A percentile compares a stretch with the other conserved stretches of the same genome.
These are phyloP conservation scores for Boletus subparvulus DNA, from an alignment of 768 basidiomycete species.

Conservation along the genomic window DNA sequence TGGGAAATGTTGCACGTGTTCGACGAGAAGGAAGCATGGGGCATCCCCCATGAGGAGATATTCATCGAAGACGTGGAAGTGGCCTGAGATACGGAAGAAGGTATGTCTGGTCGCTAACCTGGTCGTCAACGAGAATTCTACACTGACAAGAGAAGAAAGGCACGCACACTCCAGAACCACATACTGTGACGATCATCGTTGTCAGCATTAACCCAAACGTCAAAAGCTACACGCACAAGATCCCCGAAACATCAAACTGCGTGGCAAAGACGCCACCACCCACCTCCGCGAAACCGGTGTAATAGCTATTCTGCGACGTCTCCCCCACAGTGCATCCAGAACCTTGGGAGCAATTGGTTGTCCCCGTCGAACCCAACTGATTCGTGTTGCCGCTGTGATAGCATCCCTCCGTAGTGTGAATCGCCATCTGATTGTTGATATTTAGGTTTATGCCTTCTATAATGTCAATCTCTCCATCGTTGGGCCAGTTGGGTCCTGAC, in stretches of 20 bases:
- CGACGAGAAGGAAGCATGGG: constrained; percentile 44
- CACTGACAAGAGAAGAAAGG: constrained; percentile 1
- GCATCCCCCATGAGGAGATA: constrained; percentile 44
- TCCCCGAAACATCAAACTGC: constrained; percentile 61
- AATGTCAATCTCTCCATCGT: constrained; percentile 57
- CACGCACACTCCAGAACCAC: constrained; percentile 49
- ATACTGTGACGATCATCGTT: constrained; percentile 30
- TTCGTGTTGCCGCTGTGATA: constrained; percentile 27
- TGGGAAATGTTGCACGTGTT: constrained; percentile 43
- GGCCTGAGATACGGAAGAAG: constrained; percentile 34
- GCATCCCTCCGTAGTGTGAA: constrained; percentile 49
- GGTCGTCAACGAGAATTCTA: constrained; percentile 13
- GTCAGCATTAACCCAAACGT: constrained; percentile 1
- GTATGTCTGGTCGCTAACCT: constrained; percentile 38
- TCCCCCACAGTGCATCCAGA: constrained; percentile 33
- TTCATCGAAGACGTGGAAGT: constrained; percentile 37
- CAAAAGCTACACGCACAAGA: constrained; percentile 38
- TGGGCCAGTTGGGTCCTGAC: constrained; percentile 39
- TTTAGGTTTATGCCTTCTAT: constrained; percentile 59
- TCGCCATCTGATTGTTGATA: constrained; percentile 52
- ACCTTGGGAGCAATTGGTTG: constrained; percentile 22
- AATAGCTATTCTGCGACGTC: constrained; percentile 31
- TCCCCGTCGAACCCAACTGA: constrained; percentile 35
- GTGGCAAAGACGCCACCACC: constrained; percentile 71
- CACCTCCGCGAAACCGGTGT: constrained; percentile 17